Evolutionary conservation across 2,329 filamentous ascomycete species (phyloP), one percentile per base, ranked within the genome.

Genomic region (Ophiostoma ulmi): DNA sequence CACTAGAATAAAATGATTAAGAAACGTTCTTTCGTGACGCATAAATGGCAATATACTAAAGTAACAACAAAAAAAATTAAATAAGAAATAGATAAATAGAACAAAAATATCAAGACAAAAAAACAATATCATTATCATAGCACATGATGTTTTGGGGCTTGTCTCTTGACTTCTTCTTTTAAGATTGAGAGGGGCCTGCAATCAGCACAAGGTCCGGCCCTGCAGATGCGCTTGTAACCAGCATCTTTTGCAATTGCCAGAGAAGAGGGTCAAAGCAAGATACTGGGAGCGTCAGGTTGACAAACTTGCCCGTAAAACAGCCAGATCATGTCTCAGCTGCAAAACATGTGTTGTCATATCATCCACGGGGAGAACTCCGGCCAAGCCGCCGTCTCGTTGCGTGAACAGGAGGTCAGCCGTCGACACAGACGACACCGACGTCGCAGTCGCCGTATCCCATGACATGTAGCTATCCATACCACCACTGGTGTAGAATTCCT

Each of bases 261-360:
- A 14, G 11, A 48, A n/a, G 44, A 7, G 7, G 6, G 5, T 20
- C 7, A 48, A 48, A n/a, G 7, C 44, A 6, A n/a, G 44, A 48
- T 5, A 20, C 2, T 17, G 17, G n/a, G 6, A 48, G 2, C 17
- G 17, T 48, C 5, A 48, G 1, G 44, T 20, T n/a, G 44, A n/a
- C 17, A 48, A 36, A 22, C 35, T 63, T n/a, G 35, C 64, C 17
- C 71, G 71, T 17, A 72, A 52, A 64, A 35, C 38, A 5, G 68
- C 68, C 41, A 73, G 31, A 17, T 71, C 68, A 31, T 70, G 68
- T 68, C 70, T 58, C 64, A 73, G 22, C 22, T 71, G 52, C 48
- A 70, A 38, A 52, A 72, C 73, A 31, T 61, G 67, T 61, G 55
- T 48, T 52, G 38, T 35, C 31, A 41, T 41, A 13, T 48, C 22